Evolutionary conservation across 2,329 filamentous ascomycete species (phyloP).

Genomic region (Phialocephala sp.): DNA sequence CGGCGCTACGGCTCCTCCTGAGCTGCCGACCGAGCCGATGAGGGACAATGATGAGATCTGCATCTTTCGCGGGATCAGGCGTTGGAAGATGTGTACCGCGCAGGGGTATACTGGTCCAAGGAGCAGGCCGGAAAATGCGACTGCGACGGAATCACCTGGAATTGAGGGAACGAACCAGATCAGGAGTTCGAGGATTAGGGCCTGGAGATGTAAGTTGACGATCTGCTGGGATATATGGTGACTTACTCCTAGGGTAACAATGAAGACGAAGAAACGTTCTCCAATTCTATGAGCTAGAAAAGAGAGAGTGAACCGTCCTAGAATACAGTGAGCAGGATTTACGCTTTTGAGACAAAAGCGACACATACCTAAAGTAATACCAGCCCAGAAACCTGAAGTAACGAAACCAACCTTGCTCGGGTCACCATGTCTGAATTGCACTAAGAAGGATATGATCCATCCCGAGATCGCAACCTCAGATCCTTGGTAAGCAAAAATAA

Average conservation of each 20-base stretch:
- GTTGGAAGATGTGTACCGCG: constrained; percentile 65
- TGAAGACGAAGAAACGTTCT: constrained; percentile 70
- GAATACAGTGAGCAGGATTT: background rate
- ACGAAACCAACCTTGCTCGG: constrained; percentile 78
- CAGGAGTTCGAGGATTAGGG: constrained; percentile 70
- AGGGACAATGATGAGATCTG: constrained; percentile 67
- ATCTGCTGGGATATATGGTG: background rate
- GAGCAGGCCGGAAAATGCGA: constrained; percentile 72
- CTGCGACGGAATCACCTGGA: constrained; percentile 66
- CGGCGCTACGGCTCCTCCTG: constrained; percentile 70
- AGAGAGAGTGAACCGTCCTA: constrained; percentile 73
- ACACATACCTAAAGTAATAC: constrained; percentile 77
- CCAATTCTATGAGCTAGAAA: constrained; percentile 71
- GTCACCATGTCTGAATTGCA: constrained; percentile 72
- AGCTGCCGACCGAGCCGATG: constrained; percentile 70
- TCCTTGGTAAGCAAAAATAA: constrained; percentile 85
- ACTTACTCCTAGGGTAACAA: constrained; percentile 56
- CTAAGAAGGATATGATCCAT: constrained; percentile 85
- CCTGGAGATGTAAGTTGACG: constrained; percentile 34
- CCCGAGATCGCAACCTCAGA: constrained; percentile 81
- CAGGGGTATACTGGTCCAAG: constrained; percentile 81
- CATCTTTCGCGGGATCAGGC: constrained; percentile 61
- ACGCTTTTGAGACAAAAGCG: constrained; percentile 52
- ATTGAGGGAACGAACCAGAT: constrained; percentile 79
- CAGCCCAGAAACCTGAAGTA: constrained; percentile 71